phyloP scores from a whole-genome alignment of 257 asterid genomes.

The Anisodus acutangulus region DNA sequence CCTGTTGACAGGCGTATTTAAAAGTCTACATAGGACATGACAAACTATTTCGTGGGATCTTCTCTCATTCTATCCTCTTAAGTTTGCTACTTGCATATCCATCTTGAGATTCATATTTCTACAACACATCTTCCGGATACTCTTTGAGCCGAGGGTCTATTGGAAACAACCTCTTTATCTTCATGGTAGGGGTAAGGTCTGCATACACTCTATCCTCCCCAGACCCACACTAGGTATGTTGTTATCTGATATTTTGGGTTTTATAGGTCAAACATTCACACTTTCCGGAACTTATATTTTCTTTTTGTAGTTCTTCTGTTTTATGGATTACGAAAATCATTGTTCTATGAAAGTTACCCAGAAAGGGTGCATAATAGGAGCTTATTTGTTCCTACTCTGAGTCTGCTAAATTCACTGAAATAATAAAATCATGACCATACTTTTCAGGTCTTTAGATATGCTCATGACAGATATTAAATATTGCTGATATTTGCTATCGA shows the following conservation, averaged over 20 bases:
- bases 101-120: background rate
- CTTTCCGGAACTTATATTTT: constrained; percentile 3
- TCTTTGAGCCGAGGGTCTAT: too few species aligned
- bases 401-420: constrained; percentile 19
- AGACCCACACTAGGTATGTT: too few species aligned
- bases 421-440: background rate
- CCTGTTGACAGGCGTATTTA: background rate
- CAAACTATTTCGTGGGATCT: background rate
- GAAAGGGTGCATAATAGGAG: constrained; percentile 8
- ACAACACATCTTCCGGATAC: background rate
- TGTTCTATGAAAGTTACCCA: background rate
- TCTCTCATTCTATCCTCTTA: background rate
- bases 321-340: background rate
- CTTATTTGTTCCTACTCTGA: background rate
- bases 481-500: constrained; percentile 28
- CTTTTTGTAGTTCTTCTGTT: background rate
- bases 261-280: constrained; percentile 13
- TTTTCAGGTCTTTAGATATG: constrained; percentile 20
- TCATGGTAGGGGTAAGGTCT: too few species aligned
- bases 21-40: background rate
- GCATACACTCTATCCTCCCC: too few species aligned
- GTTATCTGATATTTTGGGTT: background rate
- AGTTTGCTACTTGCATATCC: constrained; percentile 3
- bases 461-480: background rate
- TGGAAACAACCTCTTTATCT: too few species aligned